Base-by-base conservation (phyloP, 129 eudicot species). In the Saposhnikovia divaricata region DNA sequence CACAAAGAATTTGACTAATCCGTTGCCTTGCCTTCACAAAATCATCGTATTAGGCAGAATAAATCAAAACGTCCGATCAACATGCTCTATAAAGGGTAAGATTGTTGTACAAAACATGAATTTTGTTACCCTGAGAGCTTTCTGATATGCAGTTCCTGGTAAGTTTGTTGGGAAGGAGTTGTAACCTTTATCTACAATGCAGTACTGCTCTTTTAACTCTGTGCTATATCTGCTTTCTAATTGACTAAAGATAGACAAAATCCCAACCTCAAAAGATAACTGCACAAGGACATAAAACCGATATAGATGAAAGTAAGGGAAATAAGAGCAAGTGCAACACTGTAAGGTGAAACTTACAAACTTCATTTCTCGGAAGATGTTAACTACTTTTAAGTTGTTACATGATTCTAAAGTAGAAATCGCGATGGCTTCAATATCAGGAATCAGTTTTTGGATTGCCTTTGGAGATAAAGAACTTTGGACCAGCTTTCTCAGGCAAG, bases 231-330 rank as follows among this genome's bases (percentile, higher is more conserved):
- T 83, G 44, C 38, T 79, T 63, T 86, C 82, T 80, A 93, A 72
- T 63, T 85, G 90, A 18, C 98, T 91, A 53, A 90, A 93, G 38
- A 93, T 86, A 2, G 92, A 87, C 71, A 93, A 85, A 81, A 93
- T 78, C 50, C 98, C 98, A n/a, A 93, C 98, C 86, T 93, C 96
- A 53, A 93, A 90, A 18, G 96, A 84, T 57, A 87, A 87, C 98
- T 93, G 93, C 66, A 78, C n/a, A 81, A 63, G 37, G 70, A 39
- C 46, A 83, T 63, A 59, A 78, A 81, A 53, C 72, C 19, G 16
- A 27, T 31, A 31, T 73, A 65, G 51, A 81, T n/a, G 65, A 63
- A 23, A 75, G 18, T 40, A n/a, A 80, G 69, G 57, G 81, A 80
- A 21, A 55, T 55, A 27, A 55, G 40, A 65, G 74, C 23, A 66